Percentiles rank a stretch among this genome's conserved stretches.
These are phyloP conservation scores for Chenopodium formosanum DNA, from an alignment of 148 eudicot species.

Conservation along the genomic window DNA sequence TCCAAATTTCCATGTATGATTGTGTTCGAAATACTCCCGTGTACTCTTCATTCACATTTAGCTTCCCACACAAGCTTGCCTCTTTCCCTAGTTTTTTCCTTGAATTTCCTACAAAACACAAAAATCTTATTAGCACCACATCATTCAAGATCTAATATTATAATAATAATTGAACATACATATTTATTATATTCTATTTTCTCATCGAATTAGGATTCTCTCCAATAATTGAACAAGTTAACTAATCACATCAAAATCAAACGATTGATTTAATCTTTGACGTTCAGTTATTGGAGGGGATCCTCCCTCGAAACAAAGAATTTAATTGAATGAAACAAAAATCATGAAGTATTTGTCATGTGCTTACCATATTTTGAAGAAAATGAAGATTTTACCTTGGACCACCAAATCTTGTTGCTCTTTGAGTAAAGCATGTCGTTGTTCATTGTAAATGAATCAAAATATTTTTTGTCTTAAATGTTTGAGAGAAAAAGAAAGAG, in stretches of 20 bases:
- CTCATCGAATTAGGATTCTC: too few species aligned
- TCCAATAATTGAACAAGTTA: too few species aligned
- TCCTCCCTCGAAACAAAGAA: not conserved
- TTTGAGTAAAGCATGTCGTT: constrained; percentile 1
- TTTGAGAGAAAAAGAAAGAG: not conserved
- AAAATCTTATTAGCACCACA: not conserved
- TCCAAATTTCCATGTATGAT: constrained; percentile 38
- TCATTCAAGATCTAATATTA: not conserved
- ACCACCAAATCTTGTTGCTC: constrained; percentile 26
- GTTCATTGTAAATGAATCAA: constrained; percentile 8
- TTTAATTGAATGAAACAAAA: not conserved
- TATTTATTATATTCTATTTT: too few species aligned
- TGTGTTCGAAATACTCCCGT: constrained; percentile 44
- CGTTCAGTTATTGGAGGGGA: not conserved
- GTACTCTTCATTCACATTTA: constrained; percentile 43
- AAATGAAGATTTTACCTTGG: constrained; percentile 25
- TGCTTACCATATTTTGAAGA: constrained; percentile 21
- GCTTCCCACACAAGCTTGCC: constrained; percentile 23
- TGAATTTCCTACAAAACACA: constrained; percentile 25
- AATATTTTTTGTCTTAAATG: constrained; percentile 2
- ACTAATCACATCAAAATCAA: too few species aligned
- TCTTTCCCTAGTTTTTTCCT: constrained; percentile 24
- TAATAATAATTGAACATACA: too few species aligned
- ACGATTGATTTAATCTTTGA: too few species aligned
- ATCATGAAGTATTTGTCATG: not conserved